Conservation (phyloP, 495 filamentous ascomycete species). For the Podospora anserina region DNA sequence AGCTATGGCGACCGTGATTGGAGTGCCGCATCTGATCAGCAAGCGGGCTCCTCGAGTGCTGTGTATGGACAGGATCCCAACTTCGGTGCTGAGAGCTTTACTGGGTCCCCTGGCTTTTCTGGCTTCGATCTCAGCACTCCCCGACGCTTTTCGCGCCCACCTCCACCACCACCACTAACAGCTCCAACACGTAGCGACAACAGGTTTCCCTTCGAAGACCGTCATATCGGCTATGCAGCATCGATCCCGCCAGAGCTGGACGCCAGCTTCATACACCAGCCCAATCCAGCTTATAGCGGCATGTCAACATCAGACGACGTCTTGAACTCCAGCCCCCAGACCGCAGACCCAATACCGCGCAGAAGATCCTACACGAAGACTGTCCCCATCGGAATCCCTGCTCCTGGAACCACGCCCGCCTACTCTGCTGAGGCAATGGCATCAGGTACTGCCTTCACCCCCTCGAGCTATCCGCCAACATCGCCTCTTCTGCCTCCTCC, state of each 20-base stretch:
- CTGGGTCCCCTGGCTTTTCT: neutral
- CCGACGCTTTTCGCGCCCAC: slow-evolving; percentile 33
- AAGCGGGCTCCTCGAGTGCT: neutral
- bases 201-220: slow-evolving; percentile 39
- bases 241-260: slow-evolving; percentile 39
- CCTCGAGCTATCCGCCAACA: slow-evolving; percentile 45
- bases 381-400: slow-evolving; percentile 36
- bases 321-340: slow-evolving; percentile 27
- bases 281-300: slow-evolving; percentile 40
- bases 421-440: slow-evolving; percentile 25
- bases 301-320: slow-evolving; percentile 31
- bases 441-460: slow-evolving; percentile 30
- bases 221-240: slow-evolving; percentile 37
- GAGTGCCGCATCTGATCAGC: neutral
- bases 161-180: slow-evolving; percentile 41
- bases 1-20: slow-evolving; percentile 6
- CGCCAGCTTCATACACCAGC: slow-evolving; percentile 39
- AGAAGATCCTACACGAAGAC: slow-evolving; percentile 45
- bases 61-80: neutral
- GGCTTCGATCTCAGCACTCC: slow-evolving; percentile 21
- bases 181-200: slow-evolving; percentile 34
- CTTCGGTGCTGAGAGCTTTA: neutral
- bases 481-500: slow-evolving; percentile 41
- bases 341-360: slow-evolving; percentile 31
- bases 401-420: slow-evolving; percentile 13